Percentiles rank a stretch among this genome's conserved stretches.
Conservation (phyloP, 495 filamentous ascomycete genomes). For the Annulohypoxylon stygium region DNA sequence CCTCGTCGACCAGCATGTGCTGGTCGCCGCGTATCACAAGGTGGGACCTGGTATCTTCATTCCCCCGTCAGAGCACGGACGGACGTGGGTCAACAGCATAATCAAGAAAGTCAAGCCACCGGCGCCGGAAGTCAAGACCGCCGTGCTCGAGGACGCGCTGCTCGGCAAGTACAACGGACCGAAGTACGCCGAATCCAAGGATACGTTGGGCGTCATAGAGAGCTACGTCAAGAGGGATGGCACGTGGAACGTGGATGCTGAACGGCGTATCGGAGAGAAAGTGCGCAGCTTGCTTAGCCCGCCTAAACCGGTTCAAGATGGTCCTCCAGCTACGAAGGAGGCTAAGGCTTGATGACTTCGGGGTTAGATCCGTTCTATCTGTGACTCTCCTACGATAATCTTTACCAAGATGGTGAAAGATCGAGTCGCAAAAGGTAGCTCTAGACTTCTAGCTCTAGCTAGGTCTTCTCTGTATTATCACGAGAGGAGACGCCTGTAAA, state of each 20-base stretch:
- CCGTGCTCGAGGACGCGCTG: slow-evolving; percentile 56
- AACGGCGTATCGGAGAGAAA: slow-evolving; percentile 52
- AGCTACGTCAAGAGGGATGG: slow-evolving; percentile 55
- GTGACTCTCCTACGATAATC: neutral
- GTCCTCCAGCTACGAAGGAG: neutral
- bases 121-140: slow-evolving; percentile 48
- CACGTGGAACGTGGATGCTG: slow-evolving; percentile 55
- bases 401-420: neutral
- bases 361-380: neutral
- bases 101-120: slow-evolving; percentile 25
- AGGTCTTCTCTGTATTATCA: slow-evolving; percentile 38
- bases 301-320: neutral
- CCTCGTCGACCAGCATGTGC: neutral
- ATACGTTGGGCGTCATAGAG: slow-evolving; percentile 52
- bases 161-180: slow-evolving; percentile 58
- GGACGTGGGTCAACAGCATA: slow-evolving; percentile 7
- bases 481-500: slow-evolving; percentile 35
- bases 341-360: neutral
- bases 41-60: slow-evolving; percentile 36
- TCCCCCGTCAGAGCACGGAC: slow-evolving; percentile 32
- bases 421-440: neutral
- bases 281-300: slow-evolving; percentile 48
- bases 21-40: slow-evolving; percentile 16
- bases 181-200: slow-evolving; percentile 46
- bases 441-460: slow-evolving; percentile 27